Evolutionary conservation across 2,329 filamentous ascomycete species (phyloP), one percentile per base, ranked within the genome.

Genomic region (Xylariaceae sp.): DNA sequence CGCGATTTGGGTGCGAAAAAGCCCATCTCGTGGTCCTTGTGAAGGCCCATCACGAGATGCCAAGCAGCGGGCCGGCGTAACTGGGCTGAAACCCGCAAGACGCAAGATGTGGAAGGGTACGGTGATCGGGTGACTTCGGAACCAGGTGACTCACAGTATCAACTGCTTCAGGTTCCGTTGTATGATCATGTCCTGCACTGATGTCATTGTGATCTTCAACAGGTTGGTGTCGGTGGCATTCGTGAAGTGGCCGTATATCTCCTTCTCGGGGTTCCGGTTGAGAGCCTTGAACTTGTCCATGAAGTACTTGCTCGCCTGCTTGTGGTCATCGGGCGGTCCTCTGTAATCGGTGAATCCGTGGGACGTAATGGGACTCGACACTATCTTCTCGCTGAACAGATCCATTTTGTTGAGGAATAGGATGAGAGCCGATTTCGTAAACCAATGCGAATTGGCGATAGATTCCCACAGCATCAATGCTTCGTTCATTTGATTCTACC

Each of bases 381-480:
- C 70, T 33, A 92, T 75, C 73, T 92, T 92, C 62, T 85, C 82
- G 66, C 82, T 86, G 77, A 92, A 92, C 11, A 91, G 75, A 68
- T 92, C 88, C 73, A 91, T 90, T 74, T 92, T 92, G 77, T 91
- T 92, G 52, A 92, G 77, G 72, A 92, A 92, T 45, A 92, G 79
- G 58, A 92, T 91, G 52, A 91, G 84, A 1, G 87, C 83, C 38
- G 88, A 90, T 59, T 86, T 85, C 61, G 84, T 83, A 71, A 92
- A 92, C 88, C 88, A 92, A 65, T 90, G 87, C 4, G 87, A 90
- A 66, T 91, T 91, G 63, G 87, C 87, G 56, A 92, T 86, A 1
- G 87, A 90, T 67, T 91, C 88, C 76, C 89, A 92, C 15, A 92
- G 76, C 86, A 91, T 91, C 61, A 92, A 75, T 2, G 88, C 87